Base-by-base conservation (phyloP, 2,329 filamentous ascomycete genomes). In the Phialophora tarda region DNA sequence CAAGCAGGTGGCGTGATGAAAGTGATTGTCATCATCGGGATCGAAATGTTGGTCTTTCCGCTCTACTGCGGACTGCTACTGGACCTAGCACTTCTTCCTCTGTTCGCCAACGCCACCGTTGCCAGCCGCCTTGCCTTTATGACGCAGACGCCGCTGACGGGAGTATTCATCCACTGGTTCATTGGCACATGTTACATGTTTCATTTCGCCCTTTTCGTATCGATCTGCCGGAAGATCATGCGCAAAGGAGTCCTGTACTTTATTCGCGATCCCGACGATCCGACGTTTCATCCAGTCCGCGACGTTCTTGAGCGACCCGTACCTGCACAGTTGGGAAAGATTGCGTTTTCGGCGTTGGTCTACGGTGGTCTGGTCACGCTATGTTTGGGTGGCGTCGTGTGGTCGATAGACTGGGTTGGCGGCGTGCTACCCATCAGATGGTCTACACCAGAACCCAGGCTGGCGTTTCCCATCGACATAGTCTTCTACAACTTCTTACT, bases 111-210 rank as follows among this genome's bases (percentile, higher is more conserved):
- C 68, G 89, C 92, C 0, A 93, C 91, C 0, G 79, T 97, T 59
- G 85, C 85, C 69, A 92, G 91, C 7, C 88, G 95, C 24, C 81
- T 96, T 59, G 81, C 88, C 3, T 99, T 97, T 74, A 92, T 92
- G 1, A 82, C 87, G 62, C 84, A 88, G 67, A 92, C 90, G 67
- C 95, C 95, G 0, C 85, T 94, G 71, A 97, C 93, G 0, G 97
- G 94, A 14, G 87, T 96, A 14, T 99, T 99, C 77, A 91, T 98
- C 60, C 95, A 99, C 77, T 99, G 95, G 95, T 99, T 99, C 75
- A 90, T 97, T 64, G 95, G 95, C 57, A 99, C 95, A 3, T 96
- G 93, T 69, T 99, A 99, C 79, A 99, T 99, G 96, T 99, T 99
- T 80, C 95, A 99, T 77, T 99, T 99, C 77, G 95, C 95, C 4